Evolutionary conservation across 140 eudicot species (phyloP).

Genomic region (Cichorium intybus): DNA sequence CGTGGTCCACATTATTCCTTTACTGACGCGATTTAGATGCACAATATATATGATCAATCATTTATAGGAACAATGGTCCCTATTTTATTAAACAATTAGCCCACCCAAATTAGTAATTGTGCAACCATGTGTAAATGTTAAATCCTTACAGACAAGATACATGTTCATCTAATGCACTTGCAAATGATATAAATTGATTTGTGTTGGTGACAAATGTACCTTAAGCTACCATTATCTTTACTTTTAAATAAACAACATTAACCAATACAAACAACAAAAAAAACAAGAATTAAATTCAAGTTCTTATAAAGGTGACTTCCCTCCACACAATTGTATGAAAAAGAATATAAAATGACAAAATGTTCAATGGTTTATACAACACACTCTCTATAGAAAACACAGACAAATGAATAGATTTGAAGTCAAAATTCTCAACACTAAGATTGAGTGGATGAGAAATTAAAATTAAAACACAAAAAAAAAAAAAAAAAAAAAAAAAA

Average conservation of each 20-base stretch:
- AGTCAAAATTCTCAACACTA: slow-evolving; percentile 22
- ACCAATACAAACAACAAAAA: no score
- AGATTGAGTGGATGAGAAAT: slow-evolving; percentile 12
- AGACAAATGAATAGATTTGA: slow-evolving; percentile 9
- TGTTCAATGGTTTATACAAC: slow-evolving; percentile 30
- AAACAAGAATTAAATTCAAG: not conserved
- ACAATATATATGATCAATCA: no score
- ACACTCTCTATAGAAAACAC: slow-evolving; percentile 13
- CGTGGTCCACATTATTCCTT: not conserved
- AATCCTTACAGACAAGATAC: no score
- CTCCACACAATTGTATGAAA: not conserved
- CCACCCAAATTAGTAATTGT: not conserved
- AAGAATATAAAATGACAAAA: slow-evolving; percentile 11
- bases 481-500: slow-evolving; percentile 20
- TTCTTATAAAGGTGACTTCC: slow-evolving; percentile 2
- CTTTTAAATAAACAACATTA: no score
- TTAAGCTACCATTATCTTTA: no score
- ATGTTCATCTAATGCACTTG: no score
- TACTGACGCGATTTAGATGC: not conserved
- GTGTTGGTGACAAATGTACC: no score
- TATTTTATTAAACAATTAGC: not conserved
- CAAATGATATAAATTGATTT: no score
- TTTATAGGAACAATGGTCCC: not conserved
- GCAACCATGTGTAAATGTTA: no score
- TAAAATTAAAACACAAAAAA: slow-evolving; percentile 13